A percentile compares a stretch with the other conserved stretches of the same genome.
phyloP scores from a whole-genome alignment of 768 basidiomycete genomes.

The Phlebiopsis gigantea region DNA sequence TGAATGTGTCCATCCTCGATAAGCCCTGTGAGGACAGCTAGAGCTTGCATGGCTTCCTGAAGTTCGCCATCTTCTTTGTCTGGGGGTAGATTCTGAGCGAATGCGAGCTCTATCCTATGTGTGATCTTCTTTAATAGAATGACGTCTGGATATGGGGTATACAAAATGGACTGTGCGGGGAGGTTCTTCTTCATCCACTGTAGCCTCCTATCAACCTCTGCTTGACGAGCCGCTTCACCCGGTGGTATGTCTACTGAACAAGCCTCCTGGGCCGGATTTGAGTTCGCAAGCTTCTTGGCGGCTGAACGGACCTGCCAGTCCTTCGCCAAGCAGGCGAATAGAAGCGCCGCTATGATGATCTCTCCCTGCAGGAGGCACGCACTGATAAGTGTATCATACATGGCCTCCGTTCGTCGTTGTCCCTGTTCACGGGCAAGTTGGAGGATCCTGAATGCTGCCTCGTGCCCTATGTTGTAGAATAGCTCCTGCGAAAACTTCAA shows the following conservation, averaged over 20 bases:
- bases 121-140: conserved; percentile 20
- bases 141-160: conserved; percentile 2
- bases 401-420: conserved; percentile 48
- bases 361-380: conserved; percentile 74
- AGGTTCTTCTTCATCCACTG: not conserved
- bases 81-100: conserved; percentile 24
- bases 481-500: conserved; percentile 30
- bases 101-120: conserved; percentile 28
- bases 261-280: too few species aligned
- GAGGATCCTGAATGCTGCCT: conserved; percentile 50
- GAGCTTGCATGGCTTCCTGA: conserved; percentile 47
- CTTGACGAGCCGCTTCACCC: not conserved
- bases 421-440: conserved; percentile 47
- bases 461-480: conserved; percentile 35
- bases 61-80: conserved; percentile 9
- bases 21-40: conserved; percentile 51
- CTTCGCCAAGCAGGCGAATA: conserved; percentile 61
- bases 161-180: not conserved
- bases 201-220: not conserved
- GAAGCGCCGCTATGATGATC: conserved; percentile 66
- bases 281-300: not conserved
- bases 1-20: conserved; percentile 47
- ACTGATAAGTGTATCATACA: conserved; percentile 57
- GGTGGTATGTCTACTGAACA: not conserved
- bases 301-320: conserved; percentile 45